Conservation (phyloP, 1,284 basidiomycete genomes). For the Erythrobasidium hasegawianum region DNA sequence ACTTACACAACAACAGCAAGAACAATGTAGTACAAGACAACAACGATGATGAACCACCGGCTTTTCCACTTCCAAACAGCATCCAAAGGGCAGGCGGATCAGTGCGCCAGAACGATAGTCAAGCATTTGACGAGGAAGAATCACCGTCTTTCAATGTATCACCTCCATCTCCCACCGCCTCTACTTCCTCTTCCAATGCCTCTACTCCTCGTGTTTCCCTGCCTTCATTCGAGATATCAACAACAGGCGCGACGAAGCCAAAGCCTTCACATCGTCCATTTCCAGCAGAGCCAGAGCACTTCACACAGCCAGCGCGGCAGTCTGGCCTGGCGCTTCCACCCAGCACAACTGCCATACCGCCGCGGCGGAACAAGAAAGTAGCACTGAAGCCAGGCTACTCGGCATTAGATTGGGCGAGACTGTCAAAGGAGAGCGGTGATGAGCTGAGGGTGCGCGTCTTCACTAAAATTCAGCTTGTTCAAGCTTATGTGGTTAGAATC, state of each 20-base stretch:
- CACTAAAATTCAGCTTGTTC: neutral
- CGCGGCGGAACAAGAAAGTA: constrained; percentile 62
- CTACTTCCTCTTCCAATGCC: neutral
- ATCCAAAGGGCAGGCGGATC: constrained; percentile 21
- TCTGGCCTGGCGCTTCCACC: constrained; percentile 35
- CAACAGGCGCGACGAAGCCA: constrained; percentile 1
- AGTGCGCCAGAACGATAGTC: neutral
- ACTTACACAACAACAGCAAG: neutral
- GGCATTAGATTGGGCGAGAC: constrained; percentile 87
- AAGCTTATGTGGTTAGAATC: no score
- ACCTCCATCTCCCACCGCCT: constrained; percentile 5
- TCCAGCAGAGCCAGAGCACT: constrained; percentile 7
- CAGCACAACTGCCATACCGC: constrained; percentile 37
- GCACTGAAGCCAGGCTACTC: constrained; percentile 86
- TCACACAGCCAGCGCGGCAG: neutral
- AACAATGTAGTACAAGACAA: neutral
- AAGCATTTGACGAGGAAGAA: neutral
- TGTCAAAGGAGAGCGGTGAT: constrained; percentile 68
- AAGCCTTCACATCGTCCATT: constrained; percentile 32
- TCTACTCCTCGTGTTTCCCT: neutral
- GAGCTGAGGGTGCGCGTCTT: constrained; percentile 64
- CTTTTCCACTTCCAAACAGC: constrained; percentile 25
- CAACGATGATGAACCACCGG: constrained; percentile 11
- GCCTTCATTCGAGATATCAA: neutral
- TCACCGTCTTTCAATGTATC: neutral